Conservation (phyloP, 306 rosid genomes). For the Acacia melanoxylon region DNA sequence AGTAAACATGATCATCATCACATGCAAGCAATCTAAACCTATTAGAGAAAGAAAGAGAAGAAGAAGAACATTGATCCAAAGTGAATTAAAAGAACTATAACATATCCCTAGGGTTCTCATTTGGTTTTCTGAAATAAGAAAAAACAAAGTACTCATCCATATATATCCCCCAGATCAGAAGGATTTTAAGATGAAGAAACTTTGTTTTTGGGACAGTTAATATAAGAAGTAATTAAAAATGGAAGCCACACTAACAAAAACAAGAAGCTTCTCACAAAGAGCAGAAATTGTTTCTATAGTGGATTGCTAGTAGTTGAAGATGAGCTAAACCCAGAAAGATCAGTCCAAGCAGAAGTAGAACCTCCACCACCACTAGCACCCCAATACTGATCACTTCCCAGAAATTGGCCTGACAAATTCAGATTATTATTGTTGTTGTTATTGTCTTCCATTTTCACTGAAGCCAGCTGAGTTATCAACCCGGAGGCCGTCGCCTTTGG, state of each 20-base stretch:
- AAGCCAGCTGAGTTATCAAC: constrained; percentile 40
- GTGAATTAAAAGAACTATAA: constrained; percentile 18
- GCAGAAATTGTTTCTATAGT: constrained; percentile 24
- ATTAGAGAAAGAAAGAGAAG: background rate
- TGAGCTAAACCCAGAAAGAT: constrained; percentile 63
- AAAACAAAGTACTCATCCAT: constrained; percentile 23
- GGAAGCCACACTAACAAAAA: constrained; percentile 40
- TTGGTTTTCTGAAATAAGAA: constrained; percentile 11
- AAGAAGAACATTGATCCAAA: constrained; percentile 11
- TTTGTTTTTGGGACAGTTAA: background rate
- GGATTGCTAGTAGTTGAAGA: constrained; percentile 54
- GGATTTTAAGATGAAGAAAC: constrained; percentile 13
- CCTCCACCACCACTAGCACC: constrained; percentile 28
- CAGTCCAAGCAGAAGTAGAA: constrained; percentile 57
- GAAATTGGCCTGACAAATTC: constrained; percentile 64
- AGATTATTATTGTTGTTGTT: background rate
- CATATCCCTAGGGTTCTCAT: constrained; percentile 59
- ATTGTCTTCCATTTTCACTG: constrained; percentile 69
- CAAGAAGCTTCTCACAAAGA: constrained; percentile 32
- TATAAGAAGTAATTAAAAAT: constrained; percentile 20
- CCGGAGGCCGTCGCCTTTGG: constrained; percentile 40
- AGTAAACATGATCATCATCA: constrained; percentile 23
- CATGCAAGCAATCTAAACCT: constrained; percentile 48
- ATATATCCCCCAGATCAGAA: background rate
- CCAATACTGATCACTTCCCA: constrained; percentile 72